Conservation (phyloP, 345 rosid genomes). For the Adansonia digitata region DNA sequence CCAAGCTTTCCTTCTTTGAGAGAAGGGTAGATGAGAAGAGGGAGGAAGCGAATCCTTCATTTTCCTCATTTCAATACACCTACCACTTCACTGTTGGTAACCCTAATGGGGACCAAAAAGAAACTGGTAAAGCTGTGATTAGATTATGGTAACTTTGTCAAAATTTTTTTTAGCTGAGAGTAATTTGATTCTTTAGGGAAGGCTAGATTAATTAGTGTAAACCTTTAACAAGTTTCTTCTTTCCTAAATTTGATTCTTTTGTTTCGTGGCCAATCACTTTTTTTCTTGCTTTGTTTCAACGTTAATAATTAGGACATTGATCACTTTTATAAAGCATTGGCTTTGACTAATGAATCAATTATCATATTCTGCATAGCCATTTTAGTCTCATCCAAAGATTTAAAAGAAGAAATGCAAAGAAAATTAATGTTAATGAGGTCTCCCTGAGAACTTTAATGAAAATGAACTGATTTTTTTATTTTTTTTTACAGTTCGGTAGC, state of each 20-base stretch:
- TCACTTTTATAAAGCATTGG: background rate
- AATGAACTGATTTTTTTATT: background rate
- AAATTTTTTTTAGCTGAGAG: background rate
- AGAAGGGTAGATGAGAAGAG: background rate
- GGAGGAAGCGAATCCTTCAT: background rate
- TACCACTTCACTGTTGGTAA: conserved; percentile 2
- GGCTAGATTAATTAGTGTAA: background rate
- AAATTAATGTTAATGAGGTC: background rate
- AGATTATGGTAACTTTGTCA: background rate
- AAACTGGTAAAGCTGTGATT: background rate
- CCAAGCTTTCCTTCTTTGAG: background rate
- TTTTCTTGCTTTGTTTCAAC: background rate
- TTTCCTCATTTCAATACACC: background rate
- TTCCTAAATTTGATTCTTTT: background rate
- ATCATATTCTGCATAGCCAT: background rate
- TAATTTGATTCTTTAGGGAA: background rate
- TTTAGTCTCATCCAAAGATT: background rate
- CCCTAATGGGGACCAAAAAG: conserved; percentile 9
- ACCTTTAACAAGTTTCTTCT: background rate
- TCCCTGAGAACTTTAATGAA: background rate
- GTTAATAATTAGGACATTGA: background rate
- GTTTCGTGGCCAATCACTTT: background rate
- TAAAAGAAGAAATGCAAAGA: background rate
- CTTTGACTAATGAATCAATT: background rate
- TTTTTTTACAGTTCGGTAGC: background rate